Base-by-base conservation (phyloP, 768 basidiomycete genomes). In the Sistotremastrum suecicum region DNA sequence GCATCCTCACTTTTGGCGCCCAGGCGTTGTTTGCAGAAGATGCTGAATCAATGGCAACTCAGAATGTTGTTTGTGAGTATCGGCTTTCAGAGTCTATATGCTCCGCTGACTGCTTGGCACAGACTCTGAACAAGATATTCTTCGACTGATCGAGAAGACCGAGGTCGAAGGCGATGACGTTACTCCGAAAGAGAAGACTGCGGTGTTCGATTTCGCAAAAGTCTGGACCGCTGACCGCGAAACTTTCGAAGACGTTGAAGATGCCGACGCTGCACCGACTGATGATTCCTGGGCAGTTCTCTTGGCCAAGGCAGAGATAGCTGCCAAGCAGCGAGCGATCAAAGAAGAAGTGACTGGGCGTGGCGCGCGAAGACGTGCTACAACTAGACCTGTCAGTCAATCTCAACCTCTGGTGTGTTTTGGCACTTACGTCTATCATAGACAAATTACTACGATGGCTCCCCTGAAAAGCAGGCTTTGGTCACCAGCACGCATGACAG, bases 281-380 rank as follows among this genome's bases (percentile, higher is more conserved):
- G 78, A 76, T 40, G 81, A 88, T 58, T 86, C 87, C n/a, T 92
- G 88, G 90, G 73, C 80, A n/a, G n/a, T n/a, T n/a, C n/a, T n/a
- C n/a, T n/a, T n/a, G n/a, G n/a, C n/a, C n/a, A n/a, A n/a, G n/a
- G n/a, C n/a, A n/a, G n/a, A n/a, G n/a, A n/a, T n/a, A n/a, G n/a
- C n/a, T n/a, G n/a, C n/a, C n/a, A n/a, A n/a, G n/a, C n/a, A n/a
- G n/a, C n/a, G n/a, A n/a, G n/a, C n/a, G n/a, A n/a, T n/a, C n/a
- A n/a, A n/a, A n/a, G n/a, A n/a, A n/a, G n/a, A n/a, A n/a, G n/a
- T n/a, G n/a, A n/a, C n/a, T n/a, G n/a, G n/a, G n/a, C n/a, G n/a
- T n/a, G n/a, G n/a, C n/a, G n/a, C n/a, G n/a, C n/a, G n/a, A n/a
- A n/a, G n/a, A n/a, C n/a, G n/a, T n/a, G n/a, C n/a, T n/a, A n/a